Evolutionary conservation across 116 monocot genomes (phyloP).

Genomic region (Papilionanthe hybrid): DNA sequence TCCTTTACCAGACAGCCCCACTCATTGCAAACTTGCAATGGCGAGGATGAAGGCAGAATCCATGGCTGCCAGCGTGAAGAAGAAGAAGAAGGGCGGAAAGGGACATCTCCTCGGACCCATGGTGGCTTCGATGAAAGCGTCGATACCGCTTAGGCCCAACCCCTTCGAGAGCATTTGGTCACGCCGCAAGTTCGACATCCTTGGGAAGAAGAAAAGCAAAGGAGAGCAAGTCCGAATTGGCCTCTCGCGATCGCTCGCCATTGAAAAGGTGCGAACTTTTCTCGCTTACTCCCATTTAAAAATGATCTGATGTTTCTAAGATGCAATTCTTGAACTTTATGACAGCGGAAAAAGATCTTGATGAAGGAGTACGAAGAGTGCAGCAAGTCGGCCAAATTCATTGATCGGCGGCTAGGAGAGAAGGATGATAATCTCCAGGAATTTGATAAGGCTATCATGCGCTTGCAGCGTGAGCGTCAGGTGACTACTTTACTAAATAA

Average conservation of each 20-base stretch:
- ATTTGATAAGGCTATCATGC: slow-evolving; percentile 73
- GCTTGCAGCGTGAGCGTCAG: slow-evolving; percentile 75
- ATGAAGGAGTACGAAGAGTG: slow-evolving; percentile 78
- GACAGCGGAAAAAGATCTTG: slow-evolving; percentile 78
- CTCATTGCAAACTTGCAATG: slow-evolving; percentile 20
- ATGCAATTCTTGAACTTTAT: neutral
- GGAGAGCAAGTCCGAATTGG: slow-evolving; percentile 66
- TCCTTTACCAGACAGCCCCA: no score
- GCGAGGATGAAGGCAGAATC: slow-evolving; percentile 32
- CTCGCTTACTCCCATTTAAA: neutral
- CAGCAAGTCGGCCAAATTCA: slow-evolving; percentile 63
- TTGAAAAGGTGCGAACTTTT: slow-evolving; percentile 50
- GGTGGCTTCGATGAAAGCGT: slow-evolving; percentile 40
- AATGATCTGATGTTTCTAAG: neutral
- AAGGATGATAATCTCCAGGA: slow-evolving; percentile 64
- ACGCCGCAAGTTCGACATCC: slow-evolving; percentile 61
- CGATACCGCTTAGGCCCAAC: slow-evolving; percentile 30
- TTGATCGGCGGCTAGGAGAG: slow-evolving; percentile 84
- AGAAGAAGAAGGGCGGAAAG: slow-evolving; percentile 52
- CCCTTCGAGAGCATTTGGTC: slow-evolving; percentile 90
- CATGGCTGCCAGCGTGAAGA: slow-evolving; percentile 11
- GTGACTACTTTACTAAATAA: slow-evolving; percentile 8
- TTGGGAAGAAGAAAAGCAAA: slow-evolving; percentile 60
- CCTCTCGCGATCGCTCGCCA: slow-evolving; percentile 52
- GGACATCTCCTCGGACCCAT: slow-evolving; percentile 38